phyloP scores from a whole-genome alignment of 495 filamentous ascomycete species.

The Penicillium samsonianum region DNA sequence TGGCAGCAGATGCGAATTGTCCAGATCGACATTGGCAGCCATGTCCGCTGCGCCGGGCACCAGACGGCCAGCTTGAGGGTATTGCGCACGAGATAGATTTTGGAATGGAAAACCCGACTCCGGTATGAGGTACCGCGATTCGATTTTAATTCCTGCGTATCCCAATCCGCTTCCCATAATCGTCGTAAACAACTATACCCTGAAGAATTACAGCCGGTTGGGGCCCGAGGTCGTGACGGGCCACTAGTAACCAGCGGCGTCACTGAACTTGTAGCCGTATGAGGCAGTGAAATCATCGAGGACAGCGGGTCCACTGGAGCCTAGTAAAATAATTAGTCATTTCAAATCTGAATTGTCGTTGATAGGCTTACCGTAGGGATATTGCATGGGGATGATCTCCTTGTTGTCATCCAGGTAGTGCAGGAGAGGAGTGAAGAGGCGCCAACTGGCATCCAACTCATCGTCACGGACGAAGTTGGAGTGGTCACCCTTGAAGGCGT shows the following conservation, averaged over 20 bases:
- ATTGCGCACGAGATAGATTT: too few species aligned
- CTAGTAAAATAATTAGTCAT: too few species aligned
- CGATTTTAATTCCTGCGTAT: constrained; percentile 32
- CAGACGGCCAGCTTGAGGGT: too few species aligned
- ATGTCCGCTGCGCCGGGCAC: too few species aligned
- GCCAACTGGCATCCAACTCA: constrained; percentile 97
- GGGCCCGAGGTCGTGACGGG: constrained; percentile 63
- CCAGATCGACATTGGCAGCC: too few species aligned
- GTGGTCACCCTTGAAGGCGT: constrained; percentile 98
- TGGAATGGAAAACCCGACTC: too few species aligned
- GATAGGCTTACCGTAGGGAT: constrained; percentile 98
- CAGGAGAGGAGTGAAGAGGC: constrained; percentile 94
- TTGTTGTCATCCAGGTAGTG: constrained; percentile 99
- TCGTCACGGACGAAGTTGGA: constrained; percentile 99
- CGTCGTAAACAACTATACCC: constrained; percentile 27
- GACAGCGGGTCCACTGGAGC: constrained; percentile 92
- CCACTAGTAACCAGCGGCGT: constrained; percentile 96
- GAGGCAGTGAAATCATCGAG: constrained; percentile 97
- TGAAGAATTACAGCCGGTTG: constrained; percentile 64
- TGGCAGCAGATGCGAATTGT: too few species aligned
- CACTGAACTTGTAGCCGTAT: constrained; percentile 98
- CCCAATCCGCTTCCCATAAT: constrained; percentile 23
- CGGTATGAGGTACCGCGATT: too few species aligned
- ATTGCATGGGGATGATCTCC: constrained; percentile 99
- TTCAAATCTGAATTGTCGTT: too few species aligned